Evolutionary conservation across 2,329 filamentous ascomycete genomes (phyloP), one percentile per base, ranked within the genome.

Genomic region (Fusarium kyushuense): DNA sequence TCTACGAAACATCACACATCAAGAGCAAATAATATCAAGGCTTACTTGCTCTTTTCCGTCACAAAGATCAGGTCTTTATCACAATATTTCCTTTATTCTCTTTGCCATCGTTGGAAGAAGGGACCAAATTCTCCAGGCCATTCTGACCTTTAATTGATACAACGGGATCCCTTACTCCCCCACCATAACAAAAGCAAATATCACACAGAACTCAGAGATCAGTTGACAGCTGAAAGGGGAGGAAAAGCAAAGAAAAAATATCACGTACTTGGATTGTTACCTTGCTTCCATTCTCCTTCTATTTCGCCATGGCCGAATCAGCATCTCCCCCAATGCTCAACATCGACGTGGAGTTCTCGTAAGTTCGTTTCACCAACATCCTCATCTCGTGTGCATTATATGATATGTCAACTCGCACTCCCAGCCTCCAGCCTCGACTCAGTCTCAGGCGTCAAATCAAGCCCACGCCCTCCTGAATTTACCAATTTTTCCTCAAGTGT

Each of bases 281-380:
- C 12, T 58, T 25, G 10, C 40, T 55, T 55, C 58, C 41, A 41
- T 38, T 46, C 58, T 42, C 32, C 27, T 61, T 62, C 40, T 16
- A 58, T 47, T 41, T 53, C 60, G 23, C 36, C 56, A 74, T 74
- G 70, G 60, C 54, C 54, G 62, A 66, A 38, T 42, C 53, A 7
- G 58, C 48, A 33, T 58, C 59, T 51, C 38, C 54, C 74, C 69
- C 77, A 33, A 77, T 77, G 12, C 80, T 92, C 49, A 77, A 84
- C 23, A 84, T 95, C 69, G 87, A 86, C 7, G 88, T 96, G 29
- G 92, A 96, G 77, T 95, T 96, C 74, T 84, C 81, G 82, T 84
- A 76, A 76, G 82, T 79, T 51, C 45, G 45, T 58, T 65, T 69
- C 64, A 58, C 35, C 43, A 48, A 47, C 21, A 62, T 55, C 30